phyloP scores from a whole-genome alignment of 768 basidiomycete species.

The Mycena albidolilacea region DNA sequence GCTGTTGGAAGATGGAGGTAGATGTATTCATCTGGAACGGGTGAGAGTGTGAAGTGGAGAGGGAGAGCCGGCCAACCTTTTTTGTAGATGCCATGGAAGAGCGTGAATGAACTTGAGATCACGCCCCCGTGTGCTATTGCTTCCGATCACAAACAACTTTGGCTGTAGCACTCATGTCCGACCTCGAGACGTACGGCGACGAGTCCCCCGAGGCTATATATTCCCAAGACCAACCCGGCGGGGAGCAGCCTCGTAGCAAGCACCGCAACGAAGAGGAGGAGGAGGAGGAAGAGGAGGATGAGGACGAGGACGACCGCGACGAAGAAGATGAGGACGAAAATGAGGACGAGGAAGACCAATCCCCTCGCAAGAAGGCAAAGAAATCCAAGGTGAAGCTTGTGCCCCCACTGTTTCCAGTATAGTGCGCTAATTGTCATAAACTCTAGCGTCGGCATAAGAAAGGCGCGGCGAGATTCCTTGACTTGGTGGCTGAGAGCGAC shows the following conservation, averaged over 20 bases:
- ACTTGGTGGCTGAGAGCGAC: conserved; percentile 96
- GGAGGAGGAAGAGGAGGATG: conserved; percentile 49
- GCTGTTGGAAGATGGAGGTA: conserved; percentile 49
- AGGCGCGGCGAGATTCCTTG: conserved; percentile 87
- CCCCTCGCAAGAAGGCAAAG: conserved; percentile 47
- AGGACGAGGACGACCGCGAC: conserved; percentile 37
- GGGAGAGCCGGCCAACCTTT: conserved; percentile 8
- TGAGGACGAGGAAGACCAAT: conserved; percentile 54
- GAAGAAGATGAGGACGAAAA: conserved; percentile 40
- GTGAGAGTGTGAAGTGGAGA: background rate
- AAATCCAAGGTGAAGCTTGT: conserved; percentile 64
- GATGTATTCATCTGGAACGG: conserved; percentile 31
- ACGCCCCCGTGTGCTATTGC: background rate
- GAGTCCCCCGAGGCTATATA: conserved; percentile 30
- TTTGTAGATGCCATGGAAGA: conserved; percentile 15
- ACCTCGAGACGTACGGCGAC: conserved; percentile 28
- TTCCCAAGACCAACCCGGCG: conserved; percentile 17
- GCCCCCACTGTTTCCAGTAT: conserved; percentile 10
- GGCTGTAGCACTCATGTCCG: conserved; percentile 26
- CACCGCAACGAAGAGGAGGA: conserved; percentile 40
- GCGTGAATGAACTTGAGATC: background rate
- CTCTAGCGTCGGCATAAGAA: conserved; percentile 75
- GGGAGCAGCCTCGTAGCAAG: conserved; percentile 8
- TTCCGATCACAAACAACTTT: background rate
- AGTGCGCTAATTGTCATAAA: conserved; percentile 24